phyloP scores from a whole-genome alignment of 2,329 filamentous ascomycete genomes.

The Penicillium sp. region DNA sequence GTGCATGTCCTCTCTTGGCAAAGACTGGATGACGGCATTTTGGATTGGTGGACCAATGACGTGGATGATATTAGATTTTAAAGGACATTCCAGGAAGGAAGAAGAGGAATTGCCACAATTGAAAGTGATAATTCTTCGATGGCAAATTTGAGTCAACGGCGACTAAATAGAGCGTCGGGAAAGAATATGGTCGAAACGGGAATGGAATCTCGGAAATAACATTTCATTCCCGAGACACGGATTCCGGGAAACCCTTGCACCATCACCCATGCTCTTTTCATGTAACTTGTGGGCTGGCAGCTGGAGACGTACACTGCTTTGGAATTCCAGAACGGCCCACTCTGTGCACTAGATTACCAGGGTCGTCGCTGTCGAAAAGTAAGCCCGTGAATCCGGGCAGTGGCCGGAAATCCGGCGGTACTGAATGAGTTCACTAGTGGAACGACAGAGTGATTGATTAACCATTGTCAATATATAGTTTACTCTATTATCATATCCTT shows the following conservation, averaged over 20 bases:
- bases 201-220: slow-evolving; percentile 21
- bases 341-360: too few relatives aligned
- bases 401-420: too few relatives aligned
- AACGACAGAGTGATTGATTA: too few relatives aligned
- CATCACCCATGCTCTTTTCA: slow-evolving; percentile 13
- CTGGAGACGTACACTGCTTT: too few relatives aligned
- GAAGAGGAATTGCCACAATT: slow-evolving; percentile 1
- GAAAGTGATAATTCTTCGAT: slow-evolving; percentile 3
- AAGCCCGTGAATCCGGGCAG: too few relatives aligned
- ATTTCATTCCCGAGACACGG: slow-evolving; percentile 21
- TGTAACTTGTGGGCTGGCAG: slow-evolving; percentile 14
- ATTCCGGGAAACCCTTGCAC: slow-evolving; percentile 15
- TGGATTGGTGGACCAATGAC: slow-evolving; percentile 4
- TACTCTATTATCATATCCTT: too few relatives aligned
- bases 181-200: slow-evolving; percentile 14
- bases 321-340: too few relatives aligned
- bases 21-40: slow-evolving; percentile 22
- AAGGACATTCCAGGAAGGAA: background rate
- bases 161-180: slow-evolving; percentile 17
- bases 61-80: background rate
- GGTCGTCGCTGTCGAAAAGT: too few relatives aligned
- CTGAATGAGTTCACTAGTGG: too few relatives aligned
- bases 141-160: slow-evolving; percentile 13
- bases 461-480: too few relatives aligned
- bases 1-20: slow-evolving; percentile 23